These are phyloP conservation scores for Pyrenophora seminiperda DNA, from an alignment of 2,329 filamentous ascomycete species.

Conservation along the genomic window DNA sequence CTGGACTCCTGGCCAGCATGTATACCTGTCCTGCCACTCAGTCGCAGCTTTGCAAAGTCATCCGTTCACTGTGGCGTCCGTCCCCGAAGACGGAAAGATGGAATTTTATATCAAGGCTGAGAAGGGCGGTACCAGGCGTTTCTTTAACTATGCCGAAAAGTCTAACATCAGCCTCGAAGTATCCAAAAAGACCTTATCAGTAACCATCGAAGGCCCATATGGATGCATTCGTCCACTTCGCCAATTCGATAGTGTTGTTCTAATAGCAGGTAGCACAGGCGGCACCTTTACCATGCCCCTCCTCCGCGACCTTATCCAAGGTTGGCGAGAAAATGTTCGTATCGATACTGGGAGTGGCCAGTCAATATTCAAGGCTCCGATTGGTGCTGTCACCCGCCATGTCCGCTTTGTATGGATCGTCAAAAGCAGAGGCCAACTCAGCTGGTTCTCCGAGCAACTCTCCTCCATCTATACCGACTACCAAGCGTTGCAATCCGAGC, in stretches of 20 bases:
- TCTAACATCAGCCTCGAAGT: conserved; percentile 18
- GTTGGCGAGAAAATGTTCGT: conserved; percentile 47
- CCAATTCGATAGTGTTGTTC: conserved; percentile 65
- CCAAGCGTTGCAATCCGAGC: conserved; percentile 44
- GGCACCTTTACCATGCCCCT: conserved; percentile 63
- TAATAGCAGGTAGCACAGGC: conserved; percentile 66
- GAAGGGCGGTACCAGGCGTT: conserved; percentile 57
- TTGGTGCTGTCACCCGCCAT: conserved; percentile 52
- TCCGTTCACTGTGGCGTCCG: conserved; percentile 66
- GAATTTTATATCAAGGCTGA: conserved; percentile 63
- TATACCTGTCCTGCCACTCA: conserved; percentile 64
- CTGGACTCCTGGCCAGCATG: conserved; percentile 68
- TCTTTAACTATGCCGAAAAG: conserved; percentile 59
- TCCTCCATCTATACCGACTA: conserved; percentile 53
- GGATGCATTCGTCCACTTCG: conserved; percentile 57
- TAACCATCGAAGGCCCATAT: conserved; percentile 62
- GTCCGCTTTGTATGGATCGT: conserved; percentile 65
- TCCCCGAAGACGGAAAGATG: conserved; percentile 60
- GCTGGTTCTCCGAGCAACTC: conserved; percentile 60
- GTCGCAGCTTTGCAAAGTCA: conserved; percentile 65
- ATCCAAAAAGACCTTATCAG: conserved; percentile 36
- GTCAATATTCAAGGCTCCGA: conserved; percentile 27
- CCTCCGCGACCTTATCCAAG: conserved; percentile 60
- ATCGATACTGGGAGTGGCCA: not conserved
- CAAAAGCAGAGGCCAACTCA: conserved; percentile 58